Percentiles rank a stretch among this genome's conserved stretches.
phyloP scores from a whole-genome alignment of 352 stramenopile species.

The Phytophthora pseudosyringae region DNA sequence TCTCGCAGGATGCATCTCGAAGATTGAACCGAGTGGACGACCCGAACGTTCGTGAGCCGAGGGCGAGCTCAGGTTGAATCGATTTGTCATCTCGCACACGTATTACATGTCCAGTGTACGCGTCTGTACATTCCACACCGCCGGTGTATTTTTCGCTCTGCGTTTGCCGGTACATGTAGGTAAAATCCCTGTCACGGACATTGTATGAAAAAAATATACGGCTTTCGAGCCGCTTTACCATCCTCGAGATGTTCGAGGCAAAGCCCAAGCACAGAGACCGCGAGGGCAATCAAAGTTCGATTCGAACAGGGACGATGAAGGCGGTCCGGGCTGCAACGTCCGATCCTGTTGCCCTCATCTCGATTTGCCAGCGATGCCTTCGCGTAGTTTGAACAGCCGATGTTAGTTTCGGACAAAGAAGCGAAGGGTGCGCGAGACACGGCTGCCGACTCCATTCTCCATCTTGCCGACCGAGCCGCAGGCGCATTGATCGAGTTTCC shows the following conservation, averaged over 20 bases:
- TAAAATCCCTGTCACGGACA: too few species aligned
- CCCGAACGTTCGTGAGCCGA: not conserved
- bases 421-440: slow-evolving; percentile 18
- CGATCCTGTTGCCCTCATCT: slow-evolving; percentile 28
- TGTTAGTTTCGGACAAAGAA: slow-evolving; percentile 40
- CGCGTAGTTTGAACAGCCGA: slow-evolving; percentile 17
- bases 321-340: slow-evolving; percentile 1
- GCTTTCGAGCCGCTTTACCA: slow-evolving; percentile 12
- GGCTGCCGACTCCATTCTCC: slow-evolving; percentile 28
- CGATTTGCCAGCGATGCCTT: slow-evolving; percentile 21
- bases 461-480: slow-evolving; percentile 28
- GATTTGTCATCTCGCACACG: slow-evolving; percentile 11
- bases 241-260: slow-evolving; percentile 6
- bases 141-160: too few species aligned
- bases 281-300: not conserved
- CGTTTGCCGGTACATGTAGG: too few species aligned
- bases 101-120: not conserved
- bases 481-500: not conserved
- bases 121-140: too few species aligned
- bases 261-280: slow-evolving; percentile 8
- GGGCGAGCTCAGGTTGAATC: not conserved
- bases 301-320: not conserved
- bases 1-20: slow-evolving; percentile 27
- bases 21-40: slow-evolving; percentile 31
- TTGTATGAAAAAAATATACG: too few species aligned